Conservation (phyloP, 306 rosid species). For the Trifolium pratense region DNA sequence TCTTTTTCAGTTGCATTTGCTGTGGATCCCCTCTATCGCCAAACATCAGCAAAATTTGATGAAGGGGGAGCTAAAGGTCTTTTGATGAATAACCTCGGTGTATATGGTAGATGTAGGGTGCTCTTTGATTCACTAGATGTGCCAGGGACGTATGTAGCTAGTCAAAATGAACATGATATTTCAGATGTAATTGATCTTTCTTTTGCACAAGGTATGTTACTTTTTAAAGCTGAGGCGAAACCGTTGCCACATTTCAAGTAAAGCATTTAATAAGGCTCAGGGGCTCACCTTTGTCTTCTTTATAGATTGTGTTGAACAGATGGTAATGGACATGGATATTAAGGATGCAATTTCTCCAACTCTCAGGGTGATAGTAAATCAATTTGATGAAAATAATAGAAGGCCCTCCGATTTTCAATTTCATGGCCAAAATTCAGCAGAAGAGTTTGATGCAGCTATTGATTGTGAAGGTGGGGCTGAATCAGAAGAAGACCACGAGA, state of each 20-base stretch:
- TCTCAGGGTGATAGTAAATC: slow-evolving; percentile 64
- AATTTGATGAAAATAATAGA: slow-evolving; percentile 73
- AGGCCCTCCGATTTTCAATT: slow-evolving; percentile 63
- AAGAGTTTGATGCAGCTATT: slow-evolving; percentile 47
- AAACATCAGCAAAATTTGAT: slow-evolving; percentile 88
- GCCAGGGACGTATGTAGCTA: slow-evolving; percentile 63
- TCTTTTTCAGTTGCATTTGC: slow-evolving; percentile 73
- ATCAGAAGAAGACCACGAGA: slow-evolving; percentile 52
- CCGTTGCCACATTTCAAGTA: slow-evolving; percentile 22
- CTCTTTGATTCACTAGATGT: slow-evolving; percentile 88
- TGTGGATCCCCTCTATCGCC: slow-evolving; percentile 94
- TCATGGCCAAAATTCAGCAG: slow-evolving; percentile 46
- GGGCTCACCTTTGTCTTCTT: slow-evolving; percentile 26
- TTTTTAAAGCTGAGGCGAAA: slow-evolving; percentile 33
- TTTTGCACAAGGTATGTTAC: slow-evolving; percentile 74
- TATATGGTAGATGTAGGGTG: slow-evolving; percentile 79
- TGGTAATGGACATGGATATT: slow-evolving; percentile 62
- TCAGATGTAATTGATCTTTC: slow-evolving; percentile 77
- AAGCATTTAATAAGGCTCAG: slow-evolving; percentile 22
- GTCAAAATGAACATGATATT: slow-evolving; percentile 53
- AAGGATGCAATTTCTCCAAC: slow-evolving; percentile 87
- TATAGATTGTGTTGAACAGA: slow-evolving; percentile 75
- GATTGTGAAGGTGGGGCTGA: slow-evolving; percentile 50
- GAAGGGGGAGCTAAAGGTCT: slow-evolving; percentile 99
- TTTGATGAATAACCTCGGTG: slow-evolving; percentile 87